A percentile compares a stretch with the other conserved stretches of the same genome.
phyloP scores from a whole-genome alignment of 805 yeast genomes.

The Wickerhamiella dianesei region DNA sequence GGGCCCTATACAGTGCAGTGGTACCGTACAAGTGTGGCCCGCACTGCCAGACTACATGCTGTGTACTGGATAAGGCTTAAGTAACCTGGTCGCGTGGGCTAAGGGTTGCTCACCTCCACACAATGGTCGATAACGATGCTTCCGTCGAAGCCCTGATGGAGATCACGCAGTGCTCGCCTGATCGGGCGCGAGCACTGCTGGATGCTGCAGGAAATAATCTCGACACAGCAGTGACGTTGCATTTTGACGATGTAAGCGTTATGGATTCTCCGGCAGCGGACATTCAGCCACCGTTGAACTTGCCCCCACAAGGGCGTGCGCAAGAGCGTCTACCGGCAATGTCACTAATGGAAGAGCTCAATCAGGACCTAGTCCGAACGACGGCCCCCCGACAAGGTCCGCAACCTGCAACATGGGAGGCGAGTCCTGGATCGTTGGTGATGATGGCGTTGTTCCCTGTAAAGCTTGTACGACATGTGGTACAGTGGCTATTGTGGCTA shows the following conservation, averaged over 20 bases:
- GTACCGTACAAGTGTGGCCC: too few species aligned
- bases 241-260: constrained; percentile 4
- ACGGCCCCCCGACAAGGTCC: constrained; percentile 23
- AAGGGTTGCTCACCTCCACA: neutral
- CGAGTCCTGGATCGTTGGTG: constrained; percentile 22
- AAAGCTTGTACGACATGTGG: constrained; percentile 22
- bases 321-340: constrained; percentile 8
- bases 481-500: constrained; percentile 13
- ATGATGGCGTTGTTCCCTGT: constrained; percentile 26
- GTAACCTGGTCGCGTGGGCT: constrained; percentile 12
- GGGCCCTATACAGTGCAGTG: too few species aligned
- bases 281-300: neutral
- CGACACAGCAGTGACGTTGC: constrained; percentile 8
- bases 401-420: constrained; percentile 19
- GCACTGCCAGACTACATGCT: too few species aligned
- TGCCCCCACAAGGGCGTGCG: too few species aligned
- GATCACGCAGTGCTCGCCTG: constrained; percentile 11
- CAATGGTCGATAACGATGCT: neutral
- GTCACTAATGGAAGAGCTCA: constrained; percentile 22
- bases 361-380: constrained; percentile 17
- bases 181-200: constrained; percentile 8
- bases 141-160: constrained; percentile 13
- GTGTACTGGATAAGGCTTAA: neutral
- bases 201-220: constrained; percentile 11
- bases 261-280: neutral